A percentile compares a stretch with the other conserved stretches of the same genome.
These are phyloP conservation scores for Dryadomyces sulphureus DNA, from an alignment of 2,329 filamentous ascomycete species.

Conservation along the genomic window DNA sequence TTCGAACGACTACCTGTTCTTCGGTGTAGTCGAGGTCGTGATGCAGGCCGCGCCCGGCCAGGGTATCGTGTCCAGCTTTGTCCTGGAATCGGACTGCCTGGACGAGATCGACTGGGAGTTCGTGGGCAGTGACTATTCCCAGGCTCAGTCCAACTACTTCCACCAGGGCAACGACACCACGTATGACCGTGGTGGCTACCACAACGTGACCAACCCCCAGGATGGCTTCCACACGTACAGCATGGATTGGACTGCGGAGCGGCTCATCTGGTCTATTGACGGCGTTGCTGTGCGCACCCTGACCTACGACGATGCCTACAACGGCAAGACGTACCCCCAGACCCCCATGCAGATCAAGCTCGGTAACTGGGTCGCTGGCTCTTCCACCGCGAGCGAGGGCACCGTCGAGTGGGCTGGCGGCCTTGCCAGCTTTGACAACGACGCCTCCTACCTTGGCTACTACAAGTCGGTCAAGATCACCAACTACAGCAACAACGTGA, in stretches of 20 bases:
- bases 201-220: constrained; percentile 39
- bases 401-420: constrained; percentile 57
- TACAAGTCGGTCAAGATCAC: constrained; percentile 40
- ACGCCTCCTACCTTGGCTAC: constrained; percentile 35
- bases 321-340: constrained; percentile 48
- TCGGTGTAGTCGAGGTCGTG: constrained; percentile 69
- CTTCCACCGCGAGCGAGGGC: constrained; percentile 32
- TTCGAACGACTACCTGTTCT: constrained; percentile 87
- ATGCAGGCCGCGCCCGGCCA: constrained; percentile 65
- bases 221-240: constrained; percentile 47
- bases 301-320: constrained; percentile 28
- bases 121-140: constrained; percentile 57
- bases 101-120: constrained; percentile 94
- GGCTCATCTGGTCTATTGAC: constrained; percentile 46
- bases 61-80: constrained; percentile 80
- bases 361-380: constrained; percentile 39
- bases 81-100: constrained; percentile 78
- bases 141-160: constrained; percentile 84
- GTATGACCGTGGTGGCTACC: constrained; percentile 54
- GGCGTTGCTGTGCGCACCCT: constrained; percentile 29
- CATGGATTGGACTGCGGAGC: constrained; percentile 48
- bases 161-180: constrained; percentile 57
- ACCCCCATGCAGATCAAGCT: constrained; percentile 54
- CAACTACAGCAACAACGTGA: constrained; percentile 37
- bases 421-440: constrained; percentile 32